Evolutionary conservation across 176 grass and related monocot genomes (phyloP), one percentile per base, ranked within the genome.

Genomic region (Puccinellia tenuiflora): DNA sequence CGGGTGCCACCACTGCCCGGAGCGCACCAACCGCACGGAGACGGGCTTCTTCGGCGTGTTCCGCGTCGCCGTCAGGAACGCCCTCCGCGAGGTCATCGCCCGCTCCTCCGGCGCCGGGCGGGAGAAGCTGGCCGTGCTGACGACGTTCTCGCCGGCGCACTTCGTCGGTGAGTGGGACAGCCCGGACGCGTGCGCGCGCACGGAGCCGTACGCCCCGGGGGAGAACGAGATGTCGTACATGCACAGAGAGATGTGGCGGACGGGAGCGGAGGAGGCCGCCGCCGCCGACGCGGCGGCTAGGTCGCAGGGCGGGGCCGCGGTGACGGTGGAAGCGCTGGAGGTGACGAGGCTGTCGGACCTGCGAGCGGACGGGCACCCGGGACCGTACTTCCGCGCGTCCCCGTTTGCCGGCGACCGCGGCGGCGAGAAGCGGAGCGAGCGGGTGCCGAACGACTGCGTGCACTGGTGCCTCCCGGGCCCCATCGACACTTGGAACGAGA

Each of bases 391-490:
- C 68, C 73, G 77, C 7, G 80, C 91, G 17, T 68, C 85, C 75
- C 89, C 89, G 33, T 90, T 98, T 42, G 83, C 85, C 72, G 71
- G 70, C 60, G 89, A 83, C 25, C 35, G 40, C 65, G 91, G 83
- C 25, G 42, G 17, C 8, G 21, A 48, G 43, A 73, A 67, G n/a
- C n/a, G n/a, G 62, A 81, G 11, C 78, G 89, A 73, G 62, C 81
- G 86, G 26, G 89, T 93, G 77, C 89, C 89, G 71, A 93, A 98
- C 80, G 93, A 98, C 67, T 96, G 86, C 43, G 93, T 98, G 48
- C 93, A 93, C 86, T 98, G 92, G 96, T 95, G 96, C 83, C 78
- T 98, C 59, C 93, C 96, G 2, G 93, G 96, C 0, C 89, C 93
- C 5, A 81, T 93, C 39, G 93, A 98, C 80, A 84, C 89, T 16